phyloP scores from a whole-genome alignment of 1,284 basidiomycete species.

The Schizopora paradoxa region DNA sequence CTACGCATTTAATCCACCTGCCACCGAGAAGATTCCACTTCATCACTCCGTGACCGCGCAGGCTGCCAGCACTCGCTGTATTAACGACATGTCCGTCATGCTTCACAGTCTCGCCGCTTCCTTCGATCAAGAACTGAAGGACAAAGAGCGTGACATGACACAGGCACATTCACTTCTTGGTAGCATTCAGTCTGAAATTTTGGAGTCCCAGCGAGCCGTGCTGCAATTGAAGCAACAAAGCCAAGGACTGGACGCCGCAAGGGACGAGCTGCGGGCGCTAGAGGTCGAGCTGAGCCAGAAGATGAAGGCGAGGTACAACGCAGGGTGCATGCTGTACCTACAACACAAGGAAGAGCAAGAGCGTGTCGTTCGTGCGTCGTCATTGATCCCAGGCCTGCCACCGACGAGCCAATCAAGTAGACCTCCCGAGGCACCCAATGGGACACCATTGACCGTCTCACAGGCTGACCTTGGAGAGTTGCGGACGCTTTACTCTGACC shows the following conservation, averaged over 20 bases:
- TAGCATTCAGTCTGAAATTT: slow-evolving; percentile 89
- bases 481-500: slow-evolving; percentile 46
- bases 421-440: slow-evolving; percentile 29
- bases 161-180: slow-evolving; percentile 87
- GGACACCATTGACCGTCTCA: slow-evolving; percentile 13
- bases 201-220: slow-evolving; percentile 79
- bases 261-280: slow-evolving; percentile 54
- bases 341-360: slow-evolving; percentile 79
- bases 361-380: slow-evolving; percentile 50
- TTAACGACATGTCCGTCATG: slow-evolving; percentile 82
- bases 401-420: slow-evolving; percentile 39
- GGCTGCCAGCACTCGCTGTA: slow-evolving; percentile 78
- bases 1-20: slow-evolving; percentile 42
- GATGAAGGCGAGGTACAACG: slow-evolving; percentile 74
- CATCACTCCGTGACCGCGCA: slow-evolving; percentile 89
- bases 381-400: slow-evolving; percentile 44
- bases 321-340: slow-evolving; percentile 94
- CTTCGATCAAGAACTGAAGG: slow-evolving; percentile 89
- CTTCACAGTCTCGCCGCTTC: slow-evolving; percentile 88
- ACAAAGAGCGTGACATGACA: slow-evolving; percentile 87
- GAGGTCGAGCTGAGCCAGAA: slow-evolving; percentile 66
- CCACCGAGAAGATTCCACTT: slow-evolving; percentile 62
- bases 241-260: slow-evolving; percentile 62
- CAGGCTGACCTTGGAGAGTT: slow-evolving; percentile 55
- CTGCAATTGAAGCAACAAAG: slow-evolving; percentile 66